Conservation (phyloP, 208 protist species). For the Borovskyia barvae region DNA sequence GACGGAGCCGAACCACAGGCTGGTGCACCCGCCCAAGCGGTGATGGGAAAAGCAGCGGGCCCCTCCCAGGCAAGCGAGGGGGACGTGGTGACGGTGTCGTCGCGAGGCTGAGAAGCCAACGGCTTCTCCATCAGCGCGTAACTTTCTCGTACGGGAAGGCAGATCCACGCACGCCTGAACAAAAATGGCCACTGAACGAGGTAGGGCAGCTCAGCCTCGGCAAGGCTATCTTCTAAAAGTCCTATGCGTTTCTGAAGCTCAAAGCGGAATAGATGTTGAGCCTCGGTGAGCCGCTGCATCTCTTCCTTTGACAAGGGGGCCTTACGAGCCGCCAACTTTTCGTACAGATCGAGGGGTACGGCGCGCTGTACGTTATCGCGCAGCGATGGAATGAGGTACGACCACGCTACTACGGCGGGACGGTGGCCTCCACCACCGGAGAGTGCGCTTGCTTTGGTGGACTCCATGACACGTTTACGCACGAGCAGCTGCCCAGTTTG, state of each 20-base stretch:
- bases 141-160: conserved; percentile 25
- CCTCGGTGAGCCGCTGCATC: conserved; percentile 20
- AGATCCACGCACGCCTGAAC: conserved; percentile 59
- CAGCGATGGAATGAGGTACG: conserved; percentile 61
- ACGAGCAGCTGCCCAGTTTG: conserved; percentile 69
- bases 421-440: conserved; percentile 24
- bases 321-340: conserved; percentile 23
- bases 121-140: neutral
- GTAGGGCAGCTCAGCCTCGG: conserved; percentile 52
- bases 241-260: conserved; percentile 72
- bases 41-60: neutral
- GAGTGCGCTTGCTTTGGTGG: conserved; percentile 10
- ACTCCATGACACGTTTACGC: conserved; percentile 50
- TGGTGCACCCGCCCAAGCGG: neutral
- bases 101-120: neutral
- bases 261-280: conserved; percentile 59
- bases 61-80: neutral
- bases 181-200: conserved; percentile 56
- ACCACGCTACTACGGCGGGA: conserved; percentile 49
- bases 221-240: conserved; percentile 76
- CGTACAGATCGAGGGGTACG: conserved; percentile 23
- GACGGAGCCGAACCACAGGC: neutral
- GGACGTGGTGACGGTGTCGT: neutral
- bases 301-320: conserved; percentile 20
- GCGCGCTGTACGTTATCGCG: conserved; percentile 30